Evolutionary conservation across 139 green algal species (phyloP).

Genomic region (Tetradesmus obliquus): DNA sequence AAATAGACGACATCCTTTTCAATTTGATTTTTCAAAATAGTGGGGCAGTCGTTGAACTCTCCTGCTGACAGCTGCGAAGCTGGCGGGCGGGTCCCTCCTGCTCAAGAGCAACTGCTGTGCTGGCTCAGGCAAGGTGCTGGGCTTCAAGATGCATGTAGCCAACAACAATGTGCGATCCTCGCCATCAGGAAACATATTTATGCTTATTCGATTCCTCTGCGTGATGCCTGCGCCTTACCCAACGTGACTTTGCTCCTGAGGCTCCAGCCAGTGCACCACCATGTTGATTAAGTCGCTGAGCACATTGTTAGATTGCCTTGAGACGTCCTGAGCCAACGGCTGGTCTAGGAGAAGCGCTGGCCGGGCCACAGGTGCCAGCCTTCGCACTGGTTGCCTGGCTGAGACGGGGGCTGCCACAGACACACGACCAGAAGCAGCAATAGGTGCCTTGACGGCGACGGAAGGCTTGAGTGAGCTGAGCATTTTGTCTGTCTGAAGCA

Average conservation of each 20-base stretch:
- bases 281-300: not conserved
- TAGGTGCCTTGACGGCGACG: not conserved
- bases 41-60: too few relatives aligned
- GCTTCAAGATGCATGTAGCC: not conserved
- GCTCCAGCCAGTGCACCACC: not conserved
- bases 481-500: not conserved
- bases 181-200: not conserved
- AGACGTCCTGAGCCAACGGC: not conserved
- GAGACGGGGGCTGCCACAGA: not conserved
- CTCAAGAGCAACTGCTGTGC: not conserved
- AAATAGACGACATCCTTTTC: too few relatives aligned
- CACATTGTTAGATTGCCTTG: not conserved
- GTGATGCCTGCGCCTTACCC: not conserved
- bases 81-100: not conserved
- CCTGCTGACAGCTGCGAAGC: not conserved
- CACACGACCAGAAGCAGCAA: not conserved
- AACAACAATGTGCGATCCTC: not conserved
- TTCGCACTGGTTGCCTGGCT: not conserved
- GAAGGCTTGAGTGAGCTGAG: not conserved
- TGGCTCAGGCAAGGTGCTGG: not conserved
- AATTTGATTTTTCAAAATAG: too few relatives aligned
- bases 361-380: not conserved
- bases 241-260: not conserved
- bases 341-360: not conserved
- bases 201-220: not conserved